These are phyloP conservation scores for Cymbidium sinense DNA, from an alignment of 106 monocot genomes.

Conservation along the genomic window DNA sequence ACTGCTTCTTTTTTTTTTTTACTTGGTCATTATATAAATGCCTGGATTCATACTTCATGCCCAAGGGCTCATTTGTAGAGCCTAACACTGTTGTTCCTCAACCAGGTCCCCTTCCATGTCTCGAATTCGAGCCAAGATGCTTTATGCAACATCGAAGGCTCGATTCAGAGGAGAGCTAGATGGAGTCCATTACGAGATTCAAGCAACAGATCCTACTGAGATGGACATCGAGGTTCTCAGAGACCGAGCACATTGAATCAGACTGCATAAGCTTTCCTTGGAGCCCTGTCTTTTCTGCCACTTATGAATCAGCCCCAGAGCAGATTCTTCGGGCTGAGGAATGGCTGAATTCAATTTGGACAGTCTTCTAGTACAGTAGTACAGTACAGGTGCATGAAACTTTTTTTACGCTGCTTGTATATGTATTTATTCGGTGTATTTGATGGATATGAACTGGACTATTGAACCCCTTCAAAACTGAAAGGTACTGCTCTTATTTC, in stretches of 20 bases:
- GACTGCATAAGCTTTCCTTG: background rate
- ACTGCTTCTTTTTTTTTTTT: no score
- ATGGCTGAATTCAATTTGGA: background rate
- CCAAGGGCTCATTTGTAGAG: no score
- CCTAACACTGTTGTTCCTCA: background rate
- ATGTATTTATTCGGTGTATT: background rate
- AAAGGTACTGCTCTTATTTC: no score
- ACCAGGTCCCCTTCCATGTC: constrained; percentile 21
- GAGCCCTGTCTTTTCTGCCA: no score
- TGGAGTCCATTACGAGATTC: constrained; percentile 24
- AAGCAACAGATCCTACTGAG: constrained; percentile 20
- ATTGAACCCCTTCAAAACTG: no score
- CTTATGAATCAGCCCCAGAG: background rate
- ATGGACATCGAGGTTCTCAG: constrained; percentile 19
- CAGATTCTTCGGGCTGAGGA: background rate
- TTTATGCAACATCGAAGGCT: constrained; percentile 22
- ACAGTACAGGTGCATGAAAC: background rate
- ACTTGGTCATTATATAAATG: no score
- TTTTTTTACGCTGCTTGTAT: background rate
- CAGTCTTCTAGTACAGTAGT: no score
- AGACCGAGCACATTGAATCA: constrained; percentile 18
- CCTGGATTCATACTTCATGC: no score
- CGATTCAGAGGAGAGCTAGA: constrained; percentile 13
- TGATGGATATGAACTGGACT: background rate
- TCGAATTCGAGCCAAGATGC: constrained; percentile 25